These are phyloP conservation scores for Euryodendron excelsum DNA, from an alignment of 148 eudicot genomes.

Conservation along the genomic window DNA sequence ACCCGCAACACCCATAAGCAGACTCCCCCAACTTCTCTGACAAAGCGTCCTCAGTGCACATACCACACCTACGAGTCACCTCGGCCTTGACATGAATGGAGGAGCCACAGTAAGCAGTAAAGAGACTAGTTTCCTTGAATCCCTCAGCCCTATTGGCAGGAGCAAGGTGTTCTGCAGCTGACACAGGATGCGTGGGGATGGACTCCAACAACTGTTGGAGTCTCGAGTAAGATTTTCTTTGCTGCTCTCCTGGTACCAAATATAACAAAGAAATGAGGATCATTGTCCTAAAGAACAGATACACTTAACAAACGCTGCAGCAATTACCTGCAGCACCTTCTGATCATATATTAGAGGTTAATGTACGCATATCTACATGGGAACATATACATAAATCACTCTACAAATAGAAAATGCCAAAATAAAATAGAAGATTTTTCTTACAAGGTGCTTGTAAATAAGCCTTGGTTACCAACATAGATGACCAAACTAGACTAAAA, in stretches of 20 bases:
- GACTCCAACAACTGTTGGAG: slow-evolving; percentile 19
- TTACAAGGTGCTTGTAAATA: too few relatives aligned
- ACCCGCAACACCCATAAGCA: slow-evolving; percentile 11
- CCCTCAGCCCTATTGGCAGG: too few relatives aligned
- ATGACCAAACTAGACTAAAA: neutral
- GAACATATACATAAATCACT: neutral
- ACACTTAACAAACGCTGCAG: slow-evolving; percentile 7
- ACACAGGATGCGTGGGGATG: slow-evolving; percentile 9
- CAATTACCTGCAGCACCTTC: slow-evolving; percentile 24
- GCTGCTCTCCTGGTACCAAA: slow-evolving; percentile 15
- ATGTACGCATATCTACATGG: slow-evolving; percentile 6
- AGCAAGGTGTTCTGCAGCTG: too few relatives aligned
- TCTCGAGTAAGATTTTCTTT: neutral
- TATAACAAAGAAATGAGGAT: slow-evolving; percentile 4
- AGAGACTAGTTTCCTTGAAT: neutral
- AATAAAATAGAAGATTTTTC: neutral
- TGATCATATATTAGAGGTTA: slow-evolving; percentile 12
- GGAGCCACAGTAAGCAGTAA: too few relatives aligned
- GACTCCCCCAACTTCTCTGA: slow-evolving; percentile 29
- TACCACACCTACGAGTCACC: slow-evolving; percentile 29
- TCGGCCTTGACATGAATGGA: slow-evolving; percentile 40
- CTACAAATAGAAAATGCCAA: neutral
- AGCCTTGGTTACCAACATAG: neutral
- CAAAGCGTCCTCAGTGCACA: slow-evolving; percentile 39
- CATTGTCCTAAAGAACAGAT: slow-evolving; percentile 5